A percentile compares a stretch with the other conserved stretches of the same genome.
These are phyloP conservation scores for Otatea glauca DNA, from an alignment of 176 grass and related monocot species.

Conservation along the genomic window DNA sequence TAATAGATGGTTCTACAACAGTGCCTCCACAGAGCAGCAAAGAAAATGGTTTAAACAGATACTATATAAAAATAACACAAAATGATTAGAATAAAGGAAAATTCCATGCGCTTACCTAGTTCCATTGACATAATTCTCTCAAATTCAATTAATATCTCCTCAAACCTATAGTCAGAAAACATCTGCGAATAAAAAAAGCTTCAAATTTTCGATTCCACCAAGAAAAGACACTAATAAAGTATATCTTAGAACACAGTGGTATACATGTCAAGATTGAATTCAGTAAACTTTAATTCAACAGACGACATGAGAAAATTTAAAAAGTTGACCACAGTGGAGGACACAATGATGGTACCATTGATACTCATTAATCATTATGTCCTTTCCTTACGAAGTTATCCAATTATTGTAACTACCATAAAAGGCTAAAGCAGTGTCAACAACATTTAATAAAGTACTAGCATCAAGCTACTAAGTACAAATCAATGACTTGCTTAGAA, in stretches of 20 bases:
- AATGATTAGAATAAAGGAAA: not conserved
- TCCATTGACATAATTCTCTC: conserved; percentile 84
- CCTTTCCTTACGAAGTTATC: conserved; percentile 3
- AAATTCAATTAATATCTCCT: conserved; percentile 82
- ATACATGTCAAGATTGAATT: not conserved
- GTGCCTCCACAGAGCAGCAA: not conserved
- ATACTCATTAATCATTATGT: not conserved
- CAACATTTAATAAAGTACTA: conserved; percentile 13
- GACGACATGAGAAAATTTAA: conserved; percentile 19
- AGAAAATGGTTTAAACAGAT: conserved; percentile 31
- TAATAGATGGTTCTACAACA: conserved; percentile 1
- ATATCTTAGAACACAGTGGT: not conserved
- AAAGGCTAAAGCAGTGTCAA: conserved; percentile 2
- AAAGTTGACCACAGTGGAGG: not conserved
- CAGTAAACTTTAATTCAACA: not conserved
- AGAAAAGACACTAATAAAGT: not conserved
- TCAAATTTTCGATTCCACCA: conserved; percentile 35
- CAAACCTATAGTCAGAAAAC: conserved; percentile 93
- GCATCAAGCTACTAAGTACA: not conserved
- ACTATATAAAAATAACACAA: not conserved
- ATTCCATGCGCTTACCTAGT: conserved; percentile 66
- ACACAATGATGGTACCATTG: conserved; percentile 15
- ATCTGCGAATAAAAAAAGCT: conserved; percentile 65
- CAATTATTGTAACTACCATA: conserved; percentile 18
- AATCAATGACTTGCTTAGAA: conserved; percentile 23